These are phyloP conservation scores for Marasmius tenuissimus DNA, from an alignment of 1,284 basidiomycete genomes.

Conservation along the genomic window DNA sequence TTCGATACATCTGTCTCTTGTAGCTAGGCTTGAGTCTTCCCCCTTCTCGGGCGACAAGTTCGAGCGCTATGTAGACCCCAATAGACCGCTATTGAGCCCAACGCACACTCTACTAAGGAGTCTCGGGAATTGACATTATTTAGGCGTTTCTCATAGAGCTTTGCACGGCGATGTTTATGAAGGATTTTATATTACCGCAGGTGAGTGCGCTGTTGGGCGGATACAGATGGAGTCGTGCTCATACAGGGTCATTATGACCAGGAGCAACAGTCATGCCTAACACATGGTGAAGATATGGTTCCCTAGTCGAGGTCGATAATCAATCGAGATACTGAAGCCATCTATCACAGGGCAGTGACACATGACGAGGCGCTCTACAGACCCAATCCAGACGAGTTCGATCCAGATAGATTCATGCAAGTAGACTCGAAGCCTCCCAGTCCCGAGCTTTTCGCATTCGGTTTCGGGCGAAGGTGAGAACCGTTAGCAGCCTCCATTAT, in stretches of 20 bases:
- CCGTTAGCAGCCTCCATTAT: neutral
- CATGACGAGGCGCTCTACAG: conserved; percentile 26
- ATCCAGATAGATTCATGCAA: conserved; percentile 27
- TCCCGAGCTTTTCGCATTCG: conserved; percentile 19
- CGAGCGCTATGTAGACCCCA: too few species aligned
- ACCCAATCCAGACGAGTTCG: conserved; percentile 28
- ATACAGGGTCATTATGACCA: neutral
- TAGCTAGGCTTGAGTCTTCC: too few species aligned
- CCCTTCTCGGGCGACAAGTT: too few species aligned
- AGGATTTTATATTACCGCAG: conserved; percentile 24
- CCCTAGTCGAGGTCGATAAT: too few species aligned
- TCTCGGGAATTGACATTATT: conserved; percentile 5
- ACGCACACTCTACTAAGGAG: too few species aligned
- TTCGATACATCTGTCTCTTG: too few species aligned
- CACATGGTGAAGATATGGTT: conserved; percentile 14
- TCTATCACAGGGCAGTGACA: conserved; percentile 25
- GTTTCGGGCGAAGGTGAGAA: conserved; percentile 23
- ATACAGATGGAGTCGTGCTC: too few species aligned
- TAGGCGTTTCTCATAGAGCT: conserved; percentile 13
- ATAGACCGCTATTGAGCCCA: too few species aligned
- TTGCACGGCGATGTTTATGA: conserved; percentile 13
- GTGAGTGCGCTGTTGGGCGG: neutral
- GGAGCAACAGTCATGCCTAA: conserved; percentile 21
- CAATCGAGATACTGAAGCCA: neutral
- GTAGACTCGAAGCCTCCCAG: conserved; percentile 19